Conservation (phyloP, 768 basidiomycete species). For the Pleurotus platypus region DNA sequence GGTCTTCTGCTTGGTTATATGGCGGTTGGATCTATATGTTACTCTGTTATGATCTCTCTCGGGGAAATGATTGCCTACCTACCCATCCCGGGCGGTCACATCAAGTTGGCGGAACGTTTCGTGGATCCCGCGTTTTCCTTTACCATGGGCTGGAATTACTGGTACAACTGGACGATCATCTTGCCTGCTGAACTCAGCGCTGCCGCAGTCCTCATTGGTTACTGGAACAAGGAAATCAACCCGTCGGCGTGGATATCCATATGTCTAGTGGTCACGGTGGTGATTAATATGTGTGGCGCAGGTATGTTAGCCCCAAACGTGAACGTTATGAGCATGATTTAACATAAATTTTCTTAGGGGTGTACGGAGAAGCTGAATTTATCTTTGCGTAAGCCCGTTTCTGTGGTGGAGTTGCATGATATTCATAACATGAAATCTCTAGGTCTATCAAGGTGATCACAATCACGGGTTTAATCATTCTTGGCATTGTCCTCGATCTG, state of each 20-base stretch:
- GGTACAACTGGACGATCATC: conserved; percentile 63
- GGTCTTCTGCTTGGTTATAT: conserved; percentile 72
- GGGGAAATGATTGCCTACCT: conserved; percentile 78
- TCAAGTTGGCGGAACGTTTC: conserved; percentile 79
- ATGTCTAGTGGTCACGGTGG: conserved; percentile 69
- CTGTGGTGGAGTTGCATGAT: not conserved
- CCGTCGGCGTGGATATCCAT: conserved; percentile 81
- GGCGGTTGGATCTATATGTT: conserved; percentile 63
- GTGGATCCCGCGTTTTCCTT: conserved; percentile 62
- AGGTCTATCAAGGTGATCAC: conserved; percentile 88
- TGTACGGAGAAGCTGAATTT: conserved; percentile 85
- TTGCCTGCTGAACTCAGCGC: conserved; percentile 74
- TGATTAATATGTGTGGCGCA: conserved; percentile 74
- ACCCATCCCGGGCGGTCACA: conserved; percentile 77
- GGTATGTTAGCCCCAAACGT: conserved; percentile 26
- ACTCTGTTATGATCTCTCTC: conserved; percentile 56
- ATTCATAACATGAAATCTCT: conserved; percentile 8
- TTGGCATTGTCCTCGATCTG: conserved; percentile 77
- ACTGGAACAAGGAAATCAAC: conserved; percentile 55
- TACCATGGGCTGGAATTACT: conserved; percentile 38
- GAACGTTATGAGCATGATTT: not conserved
- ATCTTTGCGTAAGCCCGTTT: conserved; percentile 70
- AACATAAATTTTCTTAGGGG: conserved; percentile 31
- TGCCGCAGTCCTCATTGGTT: conserved; percentile 73
- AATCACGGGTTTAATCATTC: conserved; percentile 66